Conservation (phyloP, 2,329 filamentous ascomycete genomes). For the Metarhizium robertsii region DNA sequence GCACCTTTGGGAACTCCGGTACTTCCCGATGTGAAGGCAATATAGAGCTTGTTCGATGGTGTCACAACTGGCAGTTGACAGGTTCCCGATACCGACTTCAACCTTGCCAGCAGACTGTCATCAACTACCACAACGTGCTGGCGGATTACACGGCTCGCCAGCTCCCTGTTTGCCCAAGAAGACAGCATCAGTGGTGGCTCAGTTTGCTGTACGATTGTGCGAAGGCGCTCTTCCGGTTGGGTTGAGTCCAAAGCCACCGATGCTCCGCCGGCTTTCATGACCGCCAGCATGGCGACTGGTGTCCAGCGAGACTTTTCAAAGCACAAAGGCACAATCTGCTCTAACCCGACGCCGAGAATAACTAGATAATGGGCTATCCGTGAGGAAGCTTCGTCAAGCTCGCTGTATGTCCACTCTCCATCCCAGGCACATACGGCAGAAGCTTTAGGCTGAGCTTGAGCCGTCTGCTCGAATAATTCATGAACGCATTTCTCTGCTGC, state of each 20-base stretch:
- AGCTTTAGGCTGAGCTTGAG: not conserved
- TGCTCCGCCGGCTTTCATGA: conserved; percentile 15
- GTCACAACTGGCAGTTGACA: not conserved
- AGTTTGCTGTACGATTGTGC: not conserved
- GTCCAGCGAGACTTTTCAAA: conserved; percentile 18
- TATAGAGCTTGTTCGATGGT: conserved; percentile 8
- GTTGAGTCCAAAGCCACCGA: conserved; percentile 11
- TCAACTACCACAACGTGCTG: not conserved
- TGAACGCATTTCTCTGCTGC: not conserved
- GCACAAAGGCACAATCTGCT: conserved; percentile 13
- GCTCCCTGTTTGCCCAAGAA: not conserved
- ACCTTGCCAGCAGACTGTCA: not conserved
- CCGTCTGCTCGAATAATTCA: not conserved
- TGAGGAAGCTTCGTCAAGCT: conserved; percentile 7
- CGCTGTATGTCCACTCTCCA: conserved; percentile 11
- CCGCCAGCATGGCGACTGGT: conserved; percentile 13
- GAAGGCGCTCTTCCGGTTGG: not conserved
- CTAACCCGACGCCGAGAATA: not conserved
- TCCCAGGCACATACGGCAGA: conserved; percentile 16
- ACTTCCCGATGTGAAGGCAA: conserved; percentile 12
- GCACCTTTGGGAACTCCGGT: conserved; percentile 16
- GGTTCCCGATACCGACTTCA: not conserved
- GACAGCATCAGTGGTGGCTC: not conserved
- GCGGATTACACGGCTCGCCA: not conserved
- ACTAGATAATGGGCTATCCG: not conserved